These are phyloP conservation scores for Neurospora sp. DNA, from an alignment of 2,329 filamentous ascomycete genomes.

Conservation along the genomic window DNA sequence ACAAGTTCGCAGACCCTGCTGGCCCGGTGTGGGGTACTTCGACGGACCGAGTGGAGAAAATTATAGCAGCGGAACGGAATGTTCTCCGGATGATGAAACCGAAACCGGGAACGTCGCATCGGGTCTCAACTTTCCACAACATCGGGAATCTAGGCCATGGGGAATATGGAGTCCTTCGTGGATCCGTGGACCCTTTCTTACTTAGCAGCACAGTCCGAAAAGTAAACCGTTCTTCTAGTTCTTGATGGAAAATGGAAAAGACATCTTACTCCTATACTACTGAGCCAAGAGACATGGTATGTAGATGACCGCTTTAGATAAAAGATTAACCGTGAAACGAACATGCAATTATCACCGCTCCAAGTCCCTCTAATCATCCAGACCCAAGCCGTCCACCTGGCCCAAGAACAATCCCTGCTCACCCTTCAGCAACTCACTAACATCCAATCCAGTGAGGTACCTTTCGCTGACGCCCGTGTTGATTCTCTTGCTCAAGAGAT, in stretches of 20 bases:
- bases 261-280: not conserved
- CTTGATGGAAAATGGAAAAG: not conserved
- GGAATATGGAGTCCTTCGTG: not conserved
- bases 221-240: not conserved
- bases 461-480: conserved; percentile 82
- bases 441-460: conserved; percentile 72
- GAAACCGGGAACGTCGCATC: not conserved
- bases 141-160: not conserved
- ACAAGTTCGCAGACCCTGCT: not conserved
- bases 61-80: not conserved
- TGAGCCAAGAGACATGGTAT: not conserved
- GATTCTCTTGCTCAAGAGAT: conserved; percentile 60
- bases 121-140: not conserved
- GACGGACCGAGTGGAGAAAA: not conserved
- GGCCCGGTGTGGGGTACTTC: not conserved
- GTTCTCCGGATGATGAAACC: not conserved
- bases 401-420: conserved; percentile 60
- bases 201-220: not conserved
- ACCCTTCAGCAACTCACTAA: conserved; percentile 59
- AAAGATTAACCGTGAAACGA: not conserved
- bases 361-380: conserved; percentile 18
- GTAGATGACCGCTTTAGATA: not conserved
- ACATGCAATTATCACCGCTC: too few relatives aligned
- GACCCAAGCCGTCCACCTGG: conserved; percentile 30
- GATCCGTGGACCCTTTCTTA: not conserved